Evolutionary conservation across 2,329 filamentous ascomycete species (phyloP).

Genomic region (Diaporthe nobilis): DNA sequence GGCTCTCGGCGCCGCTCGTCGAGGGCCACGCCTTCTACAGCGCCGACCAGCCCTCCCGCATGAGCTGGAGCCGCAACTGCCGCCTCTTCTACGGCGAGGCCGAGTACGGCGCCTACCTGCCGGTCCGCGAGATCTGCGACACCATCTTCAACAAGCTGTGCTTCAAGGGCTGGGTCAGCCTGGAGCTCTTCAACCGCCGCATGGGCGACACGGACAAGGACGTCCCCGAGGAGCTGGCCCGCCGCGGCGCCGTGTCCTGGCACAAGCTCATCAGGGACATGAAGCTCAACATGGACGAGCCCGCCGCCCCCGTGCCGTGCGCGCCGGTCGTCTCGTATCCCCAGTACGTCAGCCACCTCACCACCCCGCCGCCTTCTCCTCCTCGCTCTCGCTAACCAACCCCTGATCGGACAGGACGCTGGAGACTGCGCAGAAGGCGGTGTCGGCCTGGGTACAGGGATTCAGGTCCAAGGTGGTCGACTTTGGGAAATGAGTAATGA

Average conservation of each 20-base stretch:
- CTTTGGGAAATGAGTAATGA: constrained; percentile 16
- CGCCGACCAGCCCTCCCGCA: constrained; percentile 70
- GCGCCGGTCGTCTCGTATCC: background rate
- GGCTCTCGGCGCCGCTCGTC: constrained; percentile 69
- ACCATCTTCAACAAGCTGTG: constrained; percentile 75
- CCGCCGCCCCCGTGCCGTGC: constrained; percentile 14
- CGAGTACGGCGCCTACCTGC: constrained; percentile 76
- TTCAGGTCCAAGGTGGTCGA: constrained; percentile 16
- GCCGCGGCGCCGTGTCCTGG: constrained; percentile 65
- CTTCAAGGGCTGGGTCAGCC: constrained; percentile 78
- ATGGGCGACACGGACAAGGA: constrained; percentile 63
- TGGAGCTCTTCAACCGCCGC: constrained; percentile 77
- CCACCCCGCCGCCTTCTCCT: constrained; percentile 17
- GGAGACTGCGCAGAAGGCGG: constrained; percentile 46
- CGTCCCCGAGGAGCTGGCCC: constrained; percentile 66
- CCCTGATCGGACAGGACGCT: background rate
- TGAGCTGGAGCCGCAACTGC: constrained; percentile 86
- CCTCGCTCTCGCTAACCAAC: background rate
- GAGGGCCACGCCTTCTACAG: constrained; percentile 71
- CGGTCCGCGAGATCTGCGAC: constrained; percentile 71
- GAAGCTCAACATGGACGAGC: constrained; percentile 45
- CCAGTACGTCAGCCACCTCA: constrained; percentile 8
- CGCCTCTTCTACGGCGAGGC: constrained; percentile 77
- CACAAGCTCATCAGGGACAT: constrained; percentile 59
- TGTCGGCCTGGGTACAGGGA: constrained; percentile 49